Evolutionary conservation across 768 basidiomycete genomes (phyloP), one percentile per base, ranked within the genome.

Genomic region (Pulveroboletus ravenelii): DNA sequence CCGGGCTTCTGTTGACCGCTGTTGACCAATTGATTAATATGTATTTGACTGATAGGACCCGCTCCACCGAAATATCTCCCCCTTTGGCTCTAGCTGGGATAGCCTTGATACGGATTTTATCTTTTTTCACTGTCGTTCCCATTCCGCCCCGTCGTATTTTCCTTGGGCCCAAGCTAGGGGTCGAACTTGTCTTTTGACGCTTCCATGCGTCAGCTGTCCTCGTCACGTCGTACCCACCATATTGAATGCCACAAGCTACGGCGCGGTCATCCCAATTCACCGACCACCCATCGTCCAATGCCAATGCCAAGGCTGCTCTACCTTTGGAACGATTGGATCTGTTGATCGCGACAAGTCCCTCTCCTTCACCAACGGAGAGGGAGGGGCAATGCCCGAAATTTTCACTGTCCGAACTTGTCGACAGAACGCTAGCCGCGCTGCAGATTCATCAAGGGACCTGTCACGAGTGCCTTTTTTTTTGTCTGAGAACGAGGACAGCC

Each of bases 371-470:
- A 41, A 38, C 29, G 10, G 41, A 40, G 35, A 31, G 13, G n/a
- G 39, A 50, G 35, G 37, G 13, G 15, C 39, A 48, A n/a, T 47
- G 37, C 52, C 32, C 34, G 41, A 37, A 43, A 9, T 15, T 51
- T 54, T 65, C 51, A 58, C 53, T 49, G 47, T 50, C 62, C 53
- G 50, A 59, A 53, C 48, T 34, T 20, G 51, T 53, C 53, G 13
- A 55, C 41, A 54, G 47, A 50, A 56, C 41, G 49, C 20, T 6
- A 38, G 46, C 43, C 57, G 60, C 41, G 52, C 51, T 41, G 57
- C 51, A 39, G 7, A 10, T 34, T 14, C 20, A 29, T 14, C 25
- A 29, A 36, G 25, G 47, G 37, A 43, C 41, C 37, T 43, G 32
- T 29, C 48, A 51, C 2, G 48, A 42, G 49, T 47, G 5, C 42